Conservation (phyloP, 2,329 filamentous ascomycete genomes). For the Alternaria gansuensis region DNA sequence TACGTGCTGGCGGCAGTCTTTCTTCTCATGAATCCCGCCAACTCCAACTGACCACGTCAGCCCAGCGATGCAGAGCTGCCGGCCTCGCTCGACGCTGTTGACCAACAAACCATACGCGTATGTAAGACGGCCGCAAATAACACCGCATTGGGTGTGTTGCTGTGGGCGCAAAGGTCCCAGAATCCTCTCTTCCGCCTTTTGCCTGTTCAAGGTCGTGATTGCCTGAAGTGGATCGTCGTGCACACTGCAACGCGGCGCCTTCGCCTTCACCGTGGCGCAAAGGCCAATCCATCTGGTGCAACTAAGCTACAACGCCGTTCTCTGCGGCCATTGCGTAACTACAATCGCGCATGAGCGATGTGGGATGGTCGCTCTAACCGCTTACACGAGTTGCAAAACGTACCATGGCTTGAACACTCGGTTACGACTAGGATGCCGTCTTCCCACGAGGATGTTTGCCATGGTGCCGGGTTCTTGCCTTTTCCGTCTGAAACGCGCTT, state of each 20-base stretch:
- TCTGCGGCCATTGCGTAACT: constrained; percentile 16
- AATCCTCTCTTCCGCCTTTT: constrained; percentile 13
- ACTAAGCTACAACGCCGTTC: constrained; percentile 18
- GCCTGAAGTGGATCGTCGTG: constrained; percentile 34
- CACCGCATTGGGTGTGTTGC: constrained; percentile 10
- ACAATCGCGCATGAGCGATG: constrained; percentile 13
- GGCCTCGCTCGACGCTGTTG: neutral
- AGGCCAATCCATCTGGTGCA: constrained; percentile 16
- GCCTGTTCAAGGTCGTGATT: constrained; percentile 40
- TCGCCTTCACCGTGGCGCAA: constrained; percentile 18
- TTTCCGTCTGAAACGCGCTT: constrained; percentile 43
- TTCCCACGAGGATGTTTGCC: constrained; percentile 36
- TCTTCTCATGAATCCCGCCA: neutral
- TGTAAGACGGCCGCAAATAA: constrained; percentile 7
- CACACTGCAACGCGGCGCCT: constrained; percentile 26
- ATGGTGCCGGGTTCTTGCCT: constrained; percentile 40
- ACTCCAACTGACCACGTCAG: neutral
- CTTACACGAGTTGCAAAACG: constrained; percentile 13
- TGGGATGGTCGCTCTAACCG: constrained; percentile 9
- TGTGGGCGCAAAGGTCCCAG: constrained; percentile 4
- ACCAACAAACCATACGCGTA: neutral
- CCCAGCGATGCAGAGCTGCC: constrained; percentile 1
- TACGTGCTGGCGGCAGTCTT: neutral
- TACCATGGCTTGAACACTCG: constrained; percentile 16
- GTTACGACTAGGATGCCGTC: constrained; percentile 6